Evolutionary conservation across 768 basidiomycete genomes (phyloP).

Genomic region (Podaxis sp.): DNA sequence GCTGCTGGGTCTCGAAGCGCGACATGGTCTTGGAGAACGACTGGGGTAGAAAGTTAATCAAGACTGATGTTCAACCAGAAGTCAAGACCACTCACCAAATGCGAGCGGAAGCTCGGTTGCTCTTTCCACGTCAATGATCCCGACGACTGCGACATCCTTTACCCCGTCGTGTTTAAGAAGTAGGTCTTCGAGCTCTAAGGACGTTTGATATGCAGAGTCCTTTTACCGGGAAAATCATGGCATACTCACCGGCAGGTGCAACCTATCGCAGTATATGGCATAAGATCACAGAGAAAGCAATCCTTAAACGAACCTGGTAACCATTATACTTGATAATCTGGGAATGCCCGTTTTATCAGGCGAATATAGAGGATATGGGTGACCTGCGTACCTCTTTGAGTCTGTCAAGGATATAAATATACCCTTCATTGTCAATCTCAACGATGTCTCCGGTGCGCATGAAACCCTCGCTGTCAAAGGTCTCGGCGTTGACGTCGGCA

Average conservation of each 20-base stretch:
- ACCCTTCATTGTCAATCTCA: neutral
- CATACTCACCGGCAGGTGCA: neutral
- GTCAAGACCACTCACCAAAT: neutral
- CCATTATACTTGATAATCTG: slow-evolving; percentile 9
- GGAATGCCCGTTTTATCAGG: neutral
- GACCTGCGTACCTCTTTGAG: neutral
- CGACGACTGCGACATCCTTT: neutral
- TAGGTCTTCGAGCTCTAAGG: slow-evolving; percentile 1
- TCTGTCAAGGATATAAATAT: slow-evolving; percentile 7
- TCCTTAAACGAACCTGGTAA: slow-evolving; percentile 4
- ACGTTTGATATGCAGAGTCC: neutral
- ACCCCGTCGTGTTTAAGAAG: slow-evolving; percentile 3
- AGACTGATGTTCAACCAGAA: neutral
- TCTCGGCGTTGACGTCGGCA: neutral
- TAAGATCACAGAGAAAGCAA: neutral
- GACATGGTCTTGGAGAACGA: neutral
- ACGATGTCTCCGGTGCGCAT: slow-evolving; percentile 6
- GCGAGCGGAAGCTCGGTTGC: slow-evolving; percentile 3
- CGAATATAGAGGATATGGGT: neutral
- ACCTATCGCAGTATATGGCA: neutral
- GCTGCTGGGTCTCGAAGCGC: neutral
- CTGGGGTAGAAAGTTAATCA: neutral
- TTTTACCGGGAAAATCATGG: neutral
- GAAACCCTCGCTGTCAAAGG: slow-evolving; percentile 1
- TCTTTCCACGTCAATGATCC: neutral